These are phyloP conservation scores for Bipolaris gigantea DNA, from an alignment of 2,329 filamentous ascomycete genomes.

Conservation along the genomic window DNA sequence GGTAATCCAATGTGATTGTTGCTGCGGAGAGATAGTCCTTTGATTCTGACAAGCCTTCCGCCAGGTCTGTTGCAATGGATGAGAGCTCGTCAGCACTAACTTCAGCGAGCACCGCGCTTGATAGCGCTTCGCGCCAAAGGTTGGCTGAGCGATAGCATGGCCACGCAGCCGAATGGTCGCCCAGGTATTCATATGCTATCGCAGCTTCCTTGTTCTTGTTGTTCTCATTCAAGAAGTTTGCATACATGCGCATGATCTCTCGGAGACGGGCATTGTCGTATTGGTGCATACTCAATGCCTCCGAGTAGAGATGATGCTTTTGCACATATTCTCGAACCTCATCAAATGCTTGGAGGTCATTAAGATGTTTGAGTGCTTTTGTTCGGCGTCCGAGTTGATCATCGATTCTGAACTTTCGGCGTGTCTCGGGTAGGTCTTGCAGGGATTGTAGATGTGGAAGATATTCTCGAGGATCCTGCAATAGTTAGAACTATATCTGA, in stretches of 20 bases:
- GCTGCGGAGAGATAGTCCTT: slow-evolving; percentile 84
- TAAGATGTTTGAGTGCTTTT: slow-evolving; percentile 79
- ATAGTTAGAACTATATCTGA: not conserved
- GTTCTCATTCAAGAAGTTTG: slow-evolving; percentile 70
- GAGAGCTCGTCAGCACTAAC: slow-evolving; percentile 62
- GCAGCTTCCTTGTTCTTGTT: slow-evolving; percentile 86
- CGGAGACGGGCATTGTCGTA: slow-evolving; percentile 71
- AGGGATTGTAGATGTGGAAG: slow-evolving; percentile 90
- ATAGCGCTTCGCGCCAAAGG: slow-evolving; percentile 89
- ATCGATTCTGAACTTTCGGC: slow-evolving; percentile 82
- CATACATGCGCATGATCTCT: slow-evolving; percentile 76
- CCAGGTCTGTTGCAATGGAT: slow-evolving; percentile 72
- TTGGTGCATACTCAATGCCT: slow-evolving; percentile 78
- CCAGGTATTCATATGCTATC: slow-evolving; percentile 84
- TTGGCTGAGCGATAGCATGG: slow-evolving; percentile 82
- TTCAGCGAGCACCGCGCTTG: slow-evolving; percentile 67
- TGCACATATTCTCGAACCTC: slow-evolving; percentile 77
- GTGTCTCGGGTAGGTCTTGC: slow-evolving; percentile 69
- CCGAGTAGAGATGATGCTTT: slow-evolving; percentile 77
- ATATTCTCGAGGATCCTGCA: slow-evolving; percentile 83
- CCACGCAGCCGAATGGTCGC: slow-evolving; percentile 72
- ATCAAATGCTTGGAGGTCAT: slow-evolving; percentile 71
- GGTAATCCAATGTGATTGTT: slow-evolving; percentile 78
- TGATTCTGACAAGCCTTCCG: slow-evolving; percentile 76
- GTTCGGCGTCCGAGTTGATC: slow-evolving; percentile 75